phyloP scores from a whole-genome alignment of 495 filamentous ascomycete species.

The Melanomma pulvis-pyrius region DNA sequence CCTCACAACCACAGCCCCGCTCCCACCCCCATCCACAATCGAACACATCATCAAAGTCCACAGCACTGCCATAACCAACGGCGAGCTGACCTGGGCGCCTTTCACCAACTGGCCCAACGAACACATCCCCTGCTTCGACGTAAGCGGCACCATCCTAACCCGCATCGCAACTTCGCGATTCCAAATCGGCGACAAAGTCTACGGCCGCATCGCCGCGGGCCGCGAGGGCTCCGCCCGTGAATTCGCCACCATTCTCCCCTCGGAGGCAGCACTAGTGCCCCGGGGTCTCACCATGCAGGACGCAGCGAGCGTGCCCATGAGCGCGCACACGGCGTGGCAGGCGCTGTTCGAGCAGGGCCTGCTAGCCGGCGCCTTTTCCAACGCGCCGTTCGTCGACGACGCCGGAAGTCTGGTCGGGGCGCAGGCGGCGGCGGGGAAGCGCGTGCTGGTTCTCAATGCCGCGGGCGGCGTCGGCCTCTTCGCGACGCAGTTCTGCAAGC shows the following conservation, averaged over 20 bases:
- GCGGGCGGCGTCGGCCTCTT: constrained; percentile 58
- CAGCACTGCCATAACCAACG: constrained; percentile 60
- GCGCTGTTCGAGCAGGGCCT: constrained; percentile 53
- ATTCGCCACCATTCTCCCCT: constrained; percentile 56
- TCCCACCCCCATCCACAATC: constrained; percentile 8
- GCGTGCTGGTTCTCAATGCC: constrained; percentile 54
- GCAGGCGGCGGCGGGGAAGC: constrained; percentile 44
- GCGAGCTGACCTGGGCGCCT: constrained; percentile 57
- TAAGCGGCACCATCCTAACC: constrained; percentile 58
- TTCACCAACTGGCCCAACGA: constrained; percentile 46
- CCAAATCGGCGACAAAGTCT: constrained; percentile 56
- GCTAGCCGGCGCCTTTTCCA: not conserved
- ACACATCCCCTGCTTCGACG: constrained; percentile 59
- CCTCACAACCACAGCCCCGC: not conserved
- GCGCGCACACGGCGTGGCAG: constrained; percentile 61
- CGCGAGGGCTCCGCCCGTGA: constrained; percentile 56
- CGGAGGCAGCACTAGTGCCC: constrained; percentile 57
- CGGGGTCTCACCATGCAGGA: constrained; percentile 52
- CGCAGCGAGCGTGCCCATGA: constrained; percentile 57
- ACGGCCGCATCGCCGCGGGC: constrained; percentile 52
- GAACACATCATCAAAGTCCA: constrained; percentile 65
- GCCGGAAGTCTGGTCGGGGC: constrained; percentile 39
- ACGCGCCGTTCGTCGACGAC: constrained; percentile 42
- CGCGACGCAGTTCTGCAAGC: constrained; percentile 57
- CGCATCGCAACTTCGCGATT: constrained; percentile 55